Percentiles rank a stretch among this genome's conserved stretches.
These are phyloP conservation scores for Dichotomocladium elegans DNA, from an alignment of 371 early-diverging fungal genomes.

Conservation along the genomic window DNA sequence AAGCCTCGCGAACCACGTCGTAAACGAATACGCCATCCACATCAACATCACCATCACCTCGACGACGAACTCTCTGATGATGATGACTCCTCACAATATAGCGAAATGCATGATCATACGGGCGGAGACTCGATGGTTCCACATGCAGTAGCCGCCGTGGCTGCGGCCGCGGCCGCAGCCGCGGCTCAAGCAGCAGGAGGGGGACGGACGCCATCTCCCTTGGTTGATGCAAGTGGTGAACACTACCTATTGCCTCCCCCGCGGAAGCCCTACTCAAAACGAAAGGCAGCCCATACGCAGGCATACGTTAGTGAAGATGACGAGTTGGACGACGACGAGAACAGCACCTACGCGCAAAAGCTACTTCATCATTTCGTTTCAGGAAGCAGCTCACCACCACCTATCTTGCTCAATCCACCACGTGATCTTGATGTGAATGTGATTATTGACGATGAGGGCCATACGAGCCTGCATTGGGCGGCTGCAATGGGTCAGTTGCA, in stretches of 20 bases:
- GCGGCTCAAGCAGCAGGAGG: not conserved
- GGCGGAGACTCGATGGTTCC: conserved; percentile 2
- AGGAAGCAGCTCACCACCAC: conserved; percentile 45
- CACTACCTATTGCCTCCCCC: conserved; percentile 5
- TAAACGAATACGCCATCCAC: conserved; percentile 14
- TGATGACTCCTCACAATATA: conserved; percentile 14
- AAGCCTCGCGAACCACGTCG: conserved; percentile 32
- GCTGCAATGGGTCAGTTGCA: conserved; percentile 84
- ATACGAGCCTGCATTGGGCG: conserved; percentile 95
- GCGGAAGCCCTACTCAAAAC: not conserved
- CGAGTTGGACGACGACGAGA: conserved; percentile 12
- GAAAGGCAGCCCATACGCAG: not conserved
- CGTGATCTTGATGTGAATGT: conserved; percentile 76
- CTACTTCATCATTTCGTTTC: conserved; percentile 62
- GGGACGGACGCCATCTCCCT: conserved; percentile 7
- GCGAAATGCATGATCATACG: conserved; percentile 8
- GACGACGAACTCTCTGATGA: conserved; percentile 18
- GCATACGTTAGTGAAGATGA: not conserved
- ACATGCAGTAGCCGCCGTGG: not conserved
- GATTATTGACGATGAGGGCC: conserved; percentile 90
- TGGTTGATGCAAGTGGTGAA: not conserved
- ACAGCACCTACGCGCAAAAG: conserved; percentile 31
- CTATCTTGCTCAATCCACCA: conserved; percentile 48
- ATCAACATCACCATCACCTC: conserved; percentile 1
- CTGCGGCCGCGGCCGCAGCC: not conserved